Percentiles rank a stretch among this genome's conserved stretches.
Conservation (phyloP, 176 grass and related monocot genomes). For the Cenchrus purpureus region DNA sequence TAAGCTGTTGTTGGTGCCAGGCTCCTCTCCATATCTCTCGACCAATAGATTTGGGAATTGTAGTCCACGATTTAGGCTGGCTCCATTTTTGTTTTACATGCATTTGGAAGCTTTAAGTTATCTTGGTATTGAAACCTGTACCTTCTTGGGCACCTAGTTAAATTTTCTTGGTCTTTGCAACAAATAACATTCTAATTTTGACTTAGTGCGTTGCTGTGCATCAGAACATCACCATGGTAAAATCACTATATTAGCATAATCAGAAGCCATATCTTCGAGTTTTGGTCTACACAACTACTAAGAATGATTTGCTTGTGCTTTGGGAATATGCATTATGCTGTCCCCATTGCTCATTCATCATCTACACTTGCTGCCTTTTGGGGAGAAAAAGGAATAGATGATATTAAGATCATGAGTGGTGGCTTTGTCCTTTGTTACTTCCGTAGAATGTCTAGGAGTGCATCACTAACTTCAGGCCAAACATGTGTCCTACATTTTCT, state of each 20-base stretch:
- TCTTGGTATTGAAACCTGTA: neutral
- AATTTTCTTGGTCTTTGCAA: conserved; percentile 7
- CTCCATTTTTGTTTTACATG: neutral
- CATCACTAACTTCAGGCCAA: neutral
- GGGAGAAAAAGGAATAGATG: neutral
- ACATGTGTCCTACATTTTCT: neutral
- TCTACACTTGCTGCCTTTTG: neutral
- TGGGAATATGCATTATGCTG: conserved; percentile 2
- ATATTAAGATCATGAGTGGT: neutral
- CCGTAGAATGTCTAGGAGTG: neutral
- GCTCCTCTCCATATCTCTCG: conserved; percentile 21
- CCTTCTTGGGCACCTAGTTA: conserved; percentile 28
- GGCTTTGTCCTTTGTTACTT: conserved; percentile 12
- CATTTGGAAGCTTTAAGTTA: conserved; percentile 19
- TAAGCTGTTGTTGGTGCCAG: neutral
- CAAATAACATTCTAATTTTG: conserved; percentile 3
- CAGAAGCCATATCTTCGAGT: neutral
- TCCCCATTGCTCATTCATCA: neutral
- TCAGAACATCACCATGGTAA: conserved; percentile 4
- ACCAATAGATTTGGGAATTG: neutral
- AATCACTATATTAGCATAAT: neutral
- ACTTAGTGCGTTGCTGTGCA: neutral
- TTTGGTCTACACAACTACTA: neutral
- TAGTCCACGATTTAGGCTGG: too few relatives aligned
- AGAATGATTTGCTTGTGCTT: conserved; percentile 2